phyloP scores from a whole-genome alignment of 768 basidiomycete species.

The Pisolithus marmoratus region DNA sequence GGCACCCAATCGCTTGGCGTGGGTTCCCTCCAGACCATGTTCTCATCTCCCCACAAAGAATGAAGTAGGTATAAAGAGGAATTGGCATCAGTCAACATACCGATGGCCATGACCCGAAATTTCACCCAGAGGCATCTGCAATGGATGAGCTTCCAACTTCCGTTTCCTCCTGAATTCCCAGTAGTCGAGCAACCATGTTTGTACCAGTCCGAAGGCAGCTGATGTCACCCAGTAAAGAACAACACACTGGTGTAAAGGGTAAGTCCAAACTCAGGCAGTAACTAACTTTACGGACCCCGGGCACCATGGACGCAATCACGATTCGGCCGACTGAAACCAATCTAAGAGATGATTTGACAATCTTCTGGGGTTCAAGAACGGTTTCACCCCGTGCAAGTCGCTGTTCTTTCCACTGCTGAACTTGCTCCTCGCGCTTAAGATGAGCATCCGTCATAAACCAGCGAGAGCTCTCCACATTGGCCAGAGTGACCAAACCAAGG shows the following conservation, averaged over 20 bases:
- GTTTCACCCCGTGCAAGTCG: slow-evolving; percentile 38
- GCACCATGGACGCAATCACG: slow-evolving; percentile 58
- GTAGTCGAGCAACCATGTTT: slow-evolving; percentile 71
- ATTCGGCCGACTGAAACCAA: slow-evolving; percentile 61
- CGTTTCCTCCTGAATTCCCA: slow-evolving; percentile 42
- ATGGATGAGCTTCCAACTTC: slow-evolving; percentile 6
- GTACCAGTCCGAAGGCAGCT: slow-evolving; percentile 64
- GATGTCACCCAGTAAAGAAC: slow-evolving; percentile 76
- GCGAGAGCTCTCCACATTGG: slow-evolving; percentile 71
- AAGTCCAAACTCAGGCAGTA: slow-evolving; percentile 2
- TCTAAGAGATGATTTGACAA: slow-evolving; percentile 53
- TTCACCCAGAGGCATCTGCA: background rate
- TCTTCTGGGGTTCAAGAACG: slow-evolving; percentile 40
- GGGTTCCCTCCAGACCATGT: slow-evolving; percentile 73
- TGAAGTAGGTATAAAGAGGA: background rate
- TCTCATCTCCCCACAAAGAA: slow-evolving; percentile 55
- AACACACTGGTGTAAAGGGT: slow-evolving; percentile 39
- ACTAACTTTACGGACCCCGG: slow-evolving; percentile 49
- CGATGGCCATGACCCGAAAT: slow-evolving; percentile 1
- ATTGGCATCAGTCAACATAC: slow-evolving; percentile 10
- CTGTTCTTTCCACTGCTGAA: slow-evolving; percentile 43
- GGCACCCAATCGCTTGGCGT: slow-evolving; percentile 38
- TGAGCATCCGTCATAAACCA: slow-evolving; percentile 66
- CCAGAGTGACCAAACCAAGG: slow-evolving; percentile 69
- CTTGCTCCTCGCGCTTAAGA: slow-evolving; percentile 42